These are phyloP conservation scores for Inga laurina DNA, from an alignment of 306 rosid genomes.

Conservation along the genomic window DNA sequence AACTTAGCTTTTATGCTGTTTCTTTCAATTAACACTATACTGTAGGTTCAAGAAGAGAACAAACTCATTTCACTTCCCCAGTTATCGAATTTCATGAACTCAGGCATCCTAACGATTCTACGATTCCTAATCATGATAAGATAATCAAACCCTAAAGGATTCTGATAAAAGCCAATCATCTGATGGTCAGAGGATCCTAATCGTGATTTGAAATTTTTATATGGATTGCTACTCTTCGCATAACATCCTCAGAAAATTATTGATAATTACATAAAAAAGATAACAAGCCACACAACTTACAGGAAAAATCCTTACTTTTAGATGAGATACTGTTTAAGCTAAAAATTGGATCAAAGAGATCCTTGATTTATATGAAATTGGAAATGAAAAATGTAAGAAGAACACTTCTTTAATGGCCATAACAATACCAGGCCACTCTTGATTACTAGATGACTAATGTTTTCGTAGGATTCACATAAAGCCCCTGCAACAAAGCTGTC, in stretches of 20 bases:
- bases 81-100: neutral
- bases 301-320: neutral
- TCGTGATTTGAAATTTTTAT: neutral
- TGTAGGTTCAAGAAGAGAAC: neutral
- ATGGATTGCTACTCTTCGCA: neutral
- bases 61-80: neutral
- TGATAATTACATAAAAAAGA: neutral
- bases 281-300: neutral
- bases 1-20: neutral
- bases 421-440: neutral
- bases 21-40: neutral
- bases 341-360: neutral
- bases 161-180: neutral
- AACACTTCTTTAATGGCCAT: neutral
- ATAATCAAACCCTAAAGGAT: neutral
- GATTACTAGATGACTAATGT: neutral
- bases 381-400: neutral
- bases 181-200: neutral
- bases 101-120: neutral
- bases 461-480: slow-evolving; percentile 9
- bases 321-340: neutral
- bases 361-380: neutral
- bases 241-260: neutral
- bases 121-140: neutral
- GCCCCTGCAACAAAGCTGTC: neutral